Conservation (phyloP, 1,284 basidiomycete genomes). For the Taiwanofungus camphoratus region DNA sequence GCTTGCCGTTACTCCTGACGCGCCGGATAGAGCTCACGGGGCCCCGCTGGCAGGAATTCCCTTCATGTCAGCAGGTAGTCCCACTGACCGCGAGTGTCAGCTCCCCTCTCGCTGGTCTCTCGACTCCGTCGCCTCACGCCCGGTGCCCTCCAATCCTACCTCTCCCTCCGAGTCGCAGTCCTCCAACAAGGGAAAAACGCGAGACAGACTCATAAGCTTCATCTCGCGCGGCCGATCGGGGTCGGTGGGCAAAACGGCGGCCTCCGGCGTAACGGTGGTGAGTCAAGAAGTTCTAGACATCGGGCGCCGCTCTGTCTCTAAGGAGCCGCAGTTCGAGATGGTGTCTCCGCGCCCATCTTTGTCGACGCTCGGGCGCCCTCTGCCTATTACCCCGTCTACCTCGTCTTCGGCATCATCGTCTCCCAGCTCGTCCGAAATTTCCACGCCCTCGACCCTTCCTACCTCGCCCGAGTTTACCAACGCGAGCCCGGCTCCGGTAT, state of each 20-base stretch:
- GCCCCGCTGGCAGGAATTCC: constrained; percentile 1
- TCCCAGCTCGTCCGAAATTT: constrained; percentile 17
- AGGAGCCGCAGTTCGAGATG: constrained; percentile 12
- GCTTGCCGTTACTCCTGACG: constrained; percentile 10
- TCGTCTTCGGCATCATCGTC: constrained; percentile 14
- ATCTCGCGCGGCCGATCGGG: constrained; percentile 26
- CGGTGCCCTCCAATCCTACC: constrained; percentile 2
- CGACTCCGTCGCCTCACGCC: constrained; percentile 24
- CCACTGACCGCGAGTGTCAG: constrained; percentile 12
- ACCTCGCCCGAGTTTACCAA: constrained; percentile 22
- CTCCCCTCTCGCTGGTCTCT: constrained; percentile 28
- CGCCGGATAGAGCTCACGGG: background rate
- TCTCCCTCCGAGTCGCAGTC: background rate
- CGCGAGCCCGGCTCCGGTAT: no score
- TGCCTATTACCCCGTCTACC: constrained; percentile 3
- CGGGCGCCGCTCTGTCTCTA: constrained; percentile 9
- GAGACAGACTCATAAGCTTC: constrained; percentile 28
- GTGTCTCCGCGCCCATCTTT: constrained; percentile 17
- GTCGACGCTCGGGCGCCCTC: constrained; percentile 6
- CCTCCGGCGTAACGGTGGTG: background rate
- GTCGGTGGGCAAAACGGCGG: constrained; percentile 22
- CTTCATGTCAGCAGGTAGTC: constrained; percentile 7
- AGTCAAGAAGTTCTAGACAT: constrained; percentile 14
- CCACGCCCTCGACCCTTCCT: constrained; percentile 19
- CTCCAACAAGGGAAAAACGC: constrained; percentile 18